Conservation (phyloP, 208 protist genomes). For the Crithidia acanthocephali region DNA sequence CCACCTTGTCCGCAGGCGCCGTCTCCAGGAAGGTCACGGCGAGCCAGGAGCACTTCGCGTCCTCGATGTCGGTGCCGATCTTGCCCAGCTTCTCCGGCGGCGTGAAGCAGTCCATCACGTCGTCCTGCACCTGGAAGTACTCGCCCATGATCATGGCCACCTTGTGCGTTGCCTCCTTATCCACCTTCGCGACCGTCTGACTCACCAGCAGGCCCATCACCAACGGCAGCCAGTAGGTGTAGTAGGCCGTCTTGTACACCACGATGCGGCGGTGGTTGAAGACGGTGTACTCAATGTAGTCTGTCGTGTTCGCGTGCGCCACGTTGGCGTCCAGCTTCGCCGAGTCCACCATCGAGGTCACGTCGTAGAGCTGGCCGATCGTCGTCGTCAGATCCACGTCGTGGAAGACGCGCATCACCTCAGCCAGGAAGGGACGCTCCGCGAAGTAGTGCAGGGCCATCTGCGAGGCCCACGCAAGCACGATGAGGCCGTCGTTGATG, state of each 20-base stretch:
- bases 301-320: slow-evolving; percentile 62
- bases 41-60: slow-evolving; percentile 98
- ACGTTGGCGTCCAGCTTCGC: slow-evolving; percentile 84
- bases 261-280: slow-evolving; percentile 94
- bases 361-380: slow-evolving; percentile 96
- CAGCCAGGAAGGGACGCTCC: slow-evolving; percentile 77
- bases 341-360: slow-evolving; percentile 92
- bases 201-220: slow-evolving; percentile 94
- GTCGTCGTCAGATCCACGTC: slow-evolving; percentile 94
- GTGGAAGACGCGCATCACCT: slow-evolving; percentile 94
- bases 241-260: slow-evolving; percentile 98
- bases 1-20: slow-evolving; percentile 56
- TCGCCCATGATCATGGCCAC: slow-evolving; percentile 96
- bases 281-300: slow-evolving; percentile 88
- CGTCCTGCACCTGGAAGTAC: slow-evolving; percentile 98
- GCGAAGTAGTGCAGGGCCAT: slow-evolving; percentile 95
- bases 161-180: slow-evolving; percentile 64
- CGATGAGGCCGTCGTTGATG: slow-evolving; percentile 97
- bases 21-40: slow-evolving; percentile 87
- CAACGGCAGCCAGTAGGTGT: slow-evolving; percentile 97
- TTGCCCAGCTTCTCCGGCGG: slow-evolving; percentile 96
- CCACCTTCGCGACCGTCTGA: slow-evolving; percentile 58
- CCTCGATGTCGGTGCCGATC: slow-evolving; percentile 98
- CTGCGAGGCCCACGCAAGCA: slow-evolving; percentile 92
- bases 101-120: slow-evolving; percentile 98